A percentile compares a stretch with the other conserved stretches of the same genome.
Evolutionary conservation across 306 rosid species (phyloP).

Genomic region (Ceratonia siliqua): DNA sequence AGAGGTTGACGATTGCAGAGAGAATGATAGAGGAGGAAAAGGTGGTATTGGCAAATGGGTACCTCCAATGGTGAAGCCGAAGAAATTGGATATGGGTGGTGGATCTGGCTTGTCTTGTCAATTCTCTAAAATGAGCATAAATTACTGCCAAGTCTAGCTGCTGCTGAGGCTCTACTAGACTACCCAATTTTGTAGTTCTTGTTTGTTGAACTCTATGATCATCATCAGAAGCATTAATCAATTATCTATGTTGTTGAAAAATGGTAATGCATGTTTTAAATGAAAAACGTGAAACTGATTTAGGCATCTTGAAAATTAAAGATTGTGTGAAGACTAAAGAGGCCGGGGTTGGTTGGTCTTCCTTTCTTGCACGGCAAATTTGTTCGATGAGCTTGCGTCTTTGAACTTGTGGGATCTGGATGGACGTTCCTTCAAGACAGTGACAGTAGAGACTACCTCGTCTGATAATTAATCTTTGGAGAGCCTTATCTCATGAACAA

Average conservation of each 20-base stretch:
- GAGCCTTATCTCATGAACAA: too few species aligned
- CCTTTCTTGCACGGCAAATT: not conserved
- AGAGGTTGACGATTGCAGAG: not conserved
- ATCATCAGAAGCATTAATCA: too few species aligned
- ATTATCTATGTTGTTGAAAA: too few species aligned
- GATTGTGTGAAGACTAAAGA: not conserved
- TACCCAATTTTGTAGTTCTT: not conserved
- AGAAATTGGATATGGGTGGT: slow-evolving; percentile 39
- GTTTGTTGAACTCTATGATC: not conserved
- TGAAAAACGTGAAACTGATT: not conserved
- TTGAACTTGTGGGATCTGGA: not conserved
- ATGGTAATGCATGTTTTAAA: not conserved
- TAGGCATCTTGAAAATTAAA: not conserved
- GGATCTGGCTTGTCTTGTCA: slow-evolving; percentile 67
- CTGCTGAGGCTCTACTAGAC: too few species aligned
- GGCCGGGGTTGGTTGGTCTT: not conserved
- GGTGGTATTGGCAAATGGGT: slow-evolving; percentile 37
- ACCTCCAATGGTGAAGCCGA: slow-evolving; percentile 52
- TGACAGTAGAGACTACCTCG: too few species aligned
- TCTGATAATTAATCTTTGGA: too few species aligned
- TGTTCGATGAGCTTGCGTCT: not conserved
- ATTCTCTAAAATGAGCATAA: slow-evolving; percentile 56
- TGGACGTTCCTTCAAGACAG: too few species aligned
- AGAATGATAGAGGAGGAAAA: not conserved
- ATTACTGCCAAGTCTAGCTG: slow-evolving; percentile 43